Percentiles rank a stretch among this genome's conserved stretches.
Conservation (phyloP, 148 eudicot species). For the Suaeda aralocaspica region DNA sequence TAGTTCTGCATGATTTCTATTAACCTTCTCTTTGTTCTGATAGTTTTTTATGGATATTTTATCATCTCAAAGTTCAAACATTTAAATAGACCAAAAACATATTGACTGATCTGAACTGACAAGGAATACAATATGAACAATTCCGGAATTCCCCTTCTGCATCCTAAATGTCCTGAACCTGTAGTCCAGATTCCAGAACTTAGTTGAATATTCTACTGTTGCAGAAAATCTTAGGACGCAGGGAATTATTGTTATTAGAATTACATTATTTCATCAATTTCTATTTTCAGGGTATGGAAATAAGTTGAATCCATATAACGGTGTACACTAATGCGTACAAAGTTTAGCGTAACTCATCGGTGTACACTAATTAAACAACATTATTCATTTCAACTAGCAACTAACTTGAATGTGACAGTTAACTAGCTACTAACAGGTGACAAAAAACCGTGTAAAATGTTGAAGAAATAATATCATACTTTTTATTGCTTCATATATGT, state of each 20-base stretch:
- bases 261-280: too few relatives aligned
- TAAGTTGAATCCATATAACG: too few relatives aligned
- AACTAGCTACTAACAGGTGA: neutral
- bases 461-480: slow-evolving; percentile 9
- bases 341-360: too few relatives aligned
- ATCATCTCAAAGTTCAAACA: neutral
- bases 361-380: too few relatives aligned
- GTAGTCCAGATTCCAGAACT: neutral
- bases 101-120: neutral
- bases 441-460: neutral
- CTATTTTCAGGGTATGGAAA: too few relatives aligned
- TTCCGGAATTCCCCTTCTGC: neutral
- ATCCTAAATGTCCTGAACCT: too few relatives aligned
- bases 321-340: too few relatives aligned
- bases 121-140: neutral
- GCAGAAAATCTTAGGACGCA: neutral
- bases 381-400: too few relatives aligned
- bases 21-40: too few relatives aligned
- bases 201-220: neutral
- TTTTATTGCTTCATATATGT: slow-evolving; percentile 22
- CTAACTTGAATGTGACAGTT: neutral
- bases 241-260: too few relatives aligned
- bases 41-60: neutral
- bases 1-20: neutral
- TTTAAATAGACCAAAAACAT: neutral